Conservation (phyloP, 1,284 basidiomycete genomes). For the Amylostereum areolatum region DNA sequence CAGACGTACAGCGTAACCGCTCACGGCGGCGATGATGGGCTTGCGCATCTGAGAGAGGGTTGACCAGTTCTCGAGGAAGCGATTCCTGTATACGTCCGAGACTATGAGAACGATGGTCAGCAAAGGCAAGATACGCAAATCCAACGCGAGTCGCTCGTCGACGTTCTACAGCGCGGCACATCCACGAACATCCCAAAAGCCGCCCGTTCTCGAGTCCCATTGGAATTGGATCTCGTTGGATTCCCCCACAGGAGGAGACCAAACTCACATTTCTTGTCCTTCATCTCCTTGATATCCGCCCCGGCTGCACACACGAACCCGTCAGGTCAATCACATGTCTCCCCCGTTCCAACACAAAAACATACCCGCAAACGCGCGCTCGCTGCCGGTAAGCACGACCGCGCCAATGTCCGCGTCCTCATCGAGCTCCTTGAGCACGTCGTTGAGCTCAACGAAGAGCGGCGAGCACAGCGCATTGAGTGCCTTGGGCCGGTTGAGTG, state of each 20-base stretch:
- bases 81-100: slow-evolving; percentile 81
- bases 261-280: slow-evolving; percentile 77
- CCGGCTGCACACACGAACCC: slow-evolving; percentile 45
- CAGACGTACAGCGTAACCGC: slow-evolving; percentile 82
- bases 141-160: too few relatives aligned
- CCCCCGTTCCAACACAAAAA: background rate
- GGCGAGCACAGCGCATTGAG: slow-evolving; percentile 88
- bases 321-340: too few relatives aligned
- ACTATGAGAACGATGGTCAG: slow-evolving; percentile 34
- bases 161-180: too few relatives aligned
- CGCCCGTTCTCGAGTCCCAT: too few relatives aligned
- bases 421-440: slow-evolving; percentile 70
- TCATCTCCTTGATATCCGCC: slow-evolving; percentile 93
- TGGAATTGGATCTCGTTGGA: too few relatives aligned
- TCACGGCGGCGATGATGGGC: slow-evolving; percentile 94
- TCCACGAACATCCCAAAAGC: too few relatives aligned
- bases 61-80: slow-evolving; percentile 89
- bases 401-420: slow-evolving; percentile 71
- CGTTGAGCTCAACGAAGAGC: slow-evolving; percentile 74
- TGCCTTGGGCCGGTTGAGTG: slow-evolving; percentile 93
- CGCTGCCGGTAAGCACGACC: slow-evolving; percentile 91
- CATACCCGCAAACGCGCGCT: slow-evolving; percentile 88
- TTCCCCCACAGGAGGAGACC: background rate
- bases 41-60: slow-evolving; percentile 75
- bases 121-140: too few relatives aligned